Conservation (phyloP, 768 basidiomycete genomes). For the Hygrocybe coccinea region DNA sequence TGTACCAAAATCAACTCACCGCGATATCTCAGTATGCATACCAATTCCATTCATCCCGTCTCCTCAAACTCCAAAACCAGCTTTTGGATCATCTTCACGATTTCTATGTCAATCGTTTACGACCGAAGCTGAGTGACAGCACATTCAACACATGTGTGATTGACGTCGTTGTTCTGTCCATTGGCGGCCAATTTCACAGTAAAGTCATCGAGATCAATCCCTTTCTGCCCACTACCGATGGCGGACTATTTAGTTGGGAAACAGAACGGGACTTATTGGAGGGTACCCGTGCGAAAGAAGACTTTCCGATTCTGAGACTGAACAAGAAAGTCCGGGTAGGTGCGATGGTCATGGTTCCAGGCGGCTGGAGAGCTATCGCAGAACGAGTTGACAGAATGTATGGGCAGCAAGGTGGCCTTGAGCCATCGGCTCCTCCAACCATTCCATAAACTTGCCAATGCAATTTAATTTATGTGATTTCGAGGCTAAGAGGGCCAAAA, state of each 20-base stretch:
- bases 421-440: no score
- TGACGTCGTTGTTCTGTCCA: neutral
- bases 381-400: slow-evolving; percentile 4
- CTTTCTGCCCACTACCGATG: slow-evolving; percentile 17
- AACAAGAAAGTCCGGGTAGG: slow-evolving; percentile 7
- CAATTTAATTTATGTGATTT: no score
- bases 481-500: no score
- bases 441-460: no score
- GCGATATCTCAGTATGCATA: slow-evolving; percentile 18
- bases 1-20: slow-evolving; percentile 8
- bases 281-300: slow-evolving; percentile 4
- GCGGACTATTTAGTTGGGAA: slow-evolving; percentile 17
- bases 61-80: neutral
- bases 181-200: neutral
- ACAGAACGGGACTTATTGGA: slow-evolving; percentile 14
- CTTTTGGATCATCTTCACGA: neutral
- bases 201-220: slow-evolving; percentile 17
- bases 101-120: neutral
- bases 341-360: slow-evolving; percentile 13
- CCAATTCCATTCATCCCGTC: slow-evolving; percentile 10
- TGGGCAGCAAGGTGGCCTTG: no score
- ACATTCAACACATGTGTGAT: no score
- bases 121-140: neutral
- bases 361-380: slow-evolving; percentile 11
- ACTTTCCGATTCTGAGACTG: slow-evolving; percentile 10